Percentiles rank a stretch among this genome's conserved stretches.
Conservation (phyloP, 2,329 filamentous ascomycete species). For the Trichoderma cornu-damae region DNA sequence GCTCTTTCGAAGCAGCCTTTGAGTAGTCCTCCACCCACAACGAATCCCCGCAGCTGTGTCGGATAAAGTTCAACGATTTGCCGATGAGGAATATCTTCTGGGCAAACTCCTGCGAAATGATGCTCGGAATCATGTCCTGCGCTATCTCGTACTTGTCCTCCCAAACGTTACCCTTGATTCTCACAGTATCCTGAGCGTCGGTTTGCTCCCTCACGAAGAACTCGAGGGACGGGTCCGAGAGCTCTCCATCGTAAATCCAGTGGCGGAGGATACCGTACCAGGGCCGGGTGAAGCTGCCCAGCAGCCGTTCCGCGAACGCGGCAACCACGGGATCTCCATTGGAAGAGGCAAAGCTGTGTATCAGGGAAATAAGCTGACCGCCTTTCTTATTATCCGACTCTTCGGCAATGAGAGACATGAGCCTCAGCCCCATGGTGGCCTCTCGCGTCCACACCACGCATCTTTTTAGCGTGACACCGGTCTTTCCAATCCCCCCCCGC, state of each 20-base stretch:
- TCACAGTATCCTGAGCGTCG: conserved; percentile 42
- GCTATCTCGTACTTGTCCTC: conserved; percentile 93
- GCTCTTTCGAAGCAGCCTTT: conserved; percentile 83
- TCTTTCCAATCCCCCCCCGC: conserved; percentile 69
- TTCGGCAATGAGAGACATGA: conserved; percentile 93
- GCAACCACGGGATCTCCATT: conserved; percentile 94
- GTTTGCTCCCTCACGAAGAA: conserved; percentile 91
- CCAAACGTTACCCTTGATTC: conserved; percentile 76
- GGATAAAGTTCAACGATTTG: conserved; percentile 96
- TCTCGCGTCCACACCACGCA: conserved; percentile 97
- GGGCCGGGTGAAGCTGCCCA: conserved; percentile 81
- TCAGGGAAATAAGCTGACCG: conserved; percentile 86
- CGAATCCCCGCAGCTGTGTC: conserved; percentile 89
- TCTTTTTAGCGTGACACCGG: conserved; percentile 87
- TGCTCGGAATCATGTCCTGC: conserved; percentile 81
- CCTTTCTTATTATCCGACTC: conserved; percentile 78
- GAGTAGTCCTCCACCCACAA: conserved; percentile 95
- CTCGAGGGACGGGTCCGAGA: conserved; percentile 91
- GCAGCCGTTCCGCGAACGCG: conserved; percentile 82
- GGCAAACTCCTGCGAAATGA: conserved; percentile 88
- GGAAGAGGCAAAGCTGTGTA: conserved; percentile 87
- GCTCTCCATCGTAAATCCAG: conserved; percentile 98
- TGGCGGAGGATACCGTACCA: conserved; percentile 95
- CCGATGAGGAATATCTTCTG: conserved; percentile 96
- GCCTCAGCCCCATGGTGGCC: conserved; percentile 86